Percentiles rank a stretch among this genome's conserved stretches.
Evolutionary conservation across 495 filamentous ascomycete genomes (phyloP).

Genomic region (Hypoxylon intermedium): DNA sequence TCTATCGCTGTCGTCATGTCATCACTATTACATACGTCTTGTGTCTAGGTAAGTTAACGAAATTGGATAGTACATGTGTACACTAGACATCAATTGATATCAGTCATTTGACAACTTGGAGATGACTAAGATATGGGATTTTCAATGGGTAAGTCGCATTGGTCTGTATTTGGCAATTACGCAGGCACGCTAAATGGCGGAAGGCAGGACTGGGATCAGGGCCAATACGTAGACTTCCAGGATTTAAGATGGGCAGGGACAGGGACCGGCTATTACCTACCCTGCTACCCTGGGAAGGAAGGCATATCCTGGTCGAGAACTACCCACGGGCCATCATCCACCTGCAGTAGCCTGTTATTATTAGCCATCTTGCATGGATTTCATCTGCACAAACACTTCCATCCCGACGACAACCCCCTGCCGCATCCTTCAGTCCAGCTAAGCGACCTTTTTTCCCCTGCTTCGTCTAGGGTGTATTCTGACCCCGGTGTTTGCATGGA

Average conservation of each 20-base stretch:
- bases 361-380: slow-evolving; percentile 12
- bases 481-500: slow-evolving; percentile 31
- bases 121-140: no score
- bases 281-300: slow-evolving; percentile 5
- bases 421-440: slow-evolving; percentile 4
- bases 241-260: slow-evolving; percentile 3
- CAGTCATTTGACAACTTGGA: no score
- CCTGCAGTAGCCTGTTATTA: slow-evolving; percentile 37
- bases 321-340: slow-evolving; percentile 20
- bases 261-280: slow-evolving; percentile 5
- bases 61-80: background rate
- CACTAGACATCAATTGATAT: no score
- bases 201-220: background rate
- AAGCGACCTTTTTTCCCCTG: slow-evolving; percentile 8
- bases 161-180: no score
- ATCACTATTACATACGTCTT: background rate
- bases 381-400: slow-evolving; percentile 27
- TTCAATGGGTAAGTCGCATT: no score
- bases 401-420: slow-evolving; percentile 8
- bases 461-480: slow-evolving; percentile 13
- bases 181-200: no score
- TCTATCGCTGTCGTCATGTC: background rate
- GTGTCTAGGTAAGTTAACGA: no score
- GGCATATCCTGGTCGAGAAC: slow-evolving; percentile 7
- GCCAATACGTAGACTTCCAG: no score